A percentile compares a stretch with the other conserved stretches of the same genome.
These are phyloP conservation scores for Populus pruinosa DNA, from an alignment of 345 rosid species.

Conservation along the genomic window DNA sequence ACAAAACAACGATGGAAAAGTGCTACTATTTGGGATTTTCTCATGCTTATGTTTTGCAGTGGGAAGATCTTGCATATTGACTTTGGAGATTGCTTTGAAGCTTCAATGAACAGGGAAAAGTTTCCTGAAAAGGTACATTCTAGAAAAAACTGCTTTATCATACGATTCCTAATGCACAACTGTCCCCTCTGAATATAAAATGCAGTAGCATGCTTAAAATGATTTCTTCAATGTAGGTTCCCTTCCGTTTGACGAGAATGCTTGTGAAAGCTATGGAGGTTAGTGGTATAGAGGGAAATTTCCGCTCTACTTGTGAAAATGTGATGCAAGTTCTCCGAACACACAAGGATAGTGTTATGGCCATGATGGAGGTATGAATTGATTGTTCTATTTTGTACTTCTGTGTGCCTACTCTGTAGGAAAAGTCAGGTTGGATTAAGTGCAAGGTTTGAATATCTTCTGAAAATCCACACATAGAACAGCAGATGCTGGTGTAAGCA, in stretches of 20 bases:
- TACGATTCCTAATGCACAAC: neutral
- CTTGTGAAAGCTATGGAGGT: conserved; percentile 99
- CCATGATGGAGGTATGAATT: conserved; percentile 91
- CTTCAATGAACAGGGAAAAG: conserved; percentile 96
- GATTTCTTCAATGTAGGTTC: conserved; percentile 52
- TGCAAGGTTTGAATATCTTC: neutral
- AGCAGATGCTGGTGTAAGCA: neutral
- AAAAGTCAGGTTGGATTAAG: neutral
- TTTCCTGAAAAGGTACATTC: conserved; percentile 86
- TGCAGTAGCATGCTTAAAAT: neutral
- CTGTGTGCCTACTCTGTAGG: neutral
- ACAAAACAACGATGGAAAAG: neutral
- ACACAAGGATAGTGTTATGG: conserved; percentile 91
- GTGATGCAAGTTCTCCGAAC: conserved; percentile 95
- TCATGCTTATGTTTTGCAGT: conserved; percentile 43
- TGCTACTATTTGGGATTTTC: neutral
- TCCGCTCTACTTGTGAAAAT: conserved; percentile 90
- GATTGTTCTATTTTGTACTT: conserved; percentile 4
- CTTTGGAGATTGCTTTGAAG: conserved; percentile 99
- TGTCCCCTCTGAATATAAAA: neutral
- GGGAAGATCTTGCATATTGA: conserved; percentile 98
- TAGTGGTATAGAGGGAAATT: conserved; percentile 95
- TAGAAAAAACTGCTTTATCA: neutral
- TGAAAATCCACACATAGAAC: neutral
- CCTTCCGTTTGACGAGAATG: conserved; percentile 98